Conservation (phyloP, 257 asterid genomes). For the Fraxinus excelsior region DNA sequence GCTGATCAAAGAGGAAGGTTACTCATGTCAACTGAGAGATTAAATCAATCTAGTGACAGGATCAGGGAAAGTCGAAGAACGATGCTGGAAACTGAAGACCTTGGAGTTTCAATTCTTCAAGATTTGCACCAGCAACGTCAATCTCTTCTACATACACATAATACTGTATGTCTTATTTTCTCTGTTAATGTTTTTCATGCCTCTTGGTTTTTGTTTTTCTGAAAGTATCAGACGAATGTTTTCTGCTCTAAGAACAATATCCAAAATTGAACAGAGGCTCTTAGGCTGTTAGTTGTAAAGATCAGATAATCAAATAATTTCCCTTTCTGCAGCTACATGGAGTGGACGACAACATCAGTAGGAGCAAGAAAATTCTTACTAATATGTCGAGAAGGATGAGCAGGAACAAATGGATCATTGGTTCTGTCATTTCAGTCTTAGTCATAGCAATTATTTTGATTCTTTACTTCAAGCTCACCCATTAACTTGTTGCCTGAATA, state of each 20-base stretch:
- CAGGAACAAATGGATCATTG: conserved; percentile 75
- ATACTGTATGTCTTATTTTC: conserved; percentile 32
- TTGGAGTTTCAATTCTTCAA: conserved; percentile 66
- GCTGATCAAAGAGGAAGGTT: conserved; percentile 63
- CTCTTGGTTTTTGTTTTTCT: not conserved
- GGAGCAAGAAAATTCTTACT: conserved; percentile 72
- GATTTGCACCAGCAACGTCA: conserved; percentile 70
- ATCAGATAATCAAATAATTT: not conserved
- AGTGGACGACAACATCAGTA: conserved; percentile 70
- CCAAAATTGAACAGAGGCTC: not conserved
- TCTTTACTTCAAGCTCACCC: conserved; percentile 69
- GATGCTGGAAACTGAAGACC: conserved; percentile 65
- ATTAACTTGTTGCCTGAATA: conserved; percentile 28
- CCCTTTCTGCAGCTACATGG: conserved; percentile 62
- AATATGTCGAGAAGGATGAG: conserved; percentile 78
- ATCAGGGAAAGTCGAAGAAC: conserved; percentile 58
- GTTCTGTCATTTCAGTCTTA: conserved; percentile 49
- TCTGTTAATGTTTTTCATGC: not conserved
- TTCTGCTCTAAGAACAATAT: not conserved
- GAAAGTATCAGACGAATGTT: not conserved
- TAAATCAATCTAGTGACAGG: conserved; percentile 50
- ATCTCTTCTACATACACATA: conserved; percentile 56
- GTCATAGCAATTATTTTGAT: conserved; percentile 57
- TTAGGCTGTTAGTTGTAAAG: not conserved
- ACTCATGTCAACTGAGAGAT: conserved; percentile 56